phyloP scores from a whole-genome alignment of 257 asterid species.

The Solanum piurae region DNA sequence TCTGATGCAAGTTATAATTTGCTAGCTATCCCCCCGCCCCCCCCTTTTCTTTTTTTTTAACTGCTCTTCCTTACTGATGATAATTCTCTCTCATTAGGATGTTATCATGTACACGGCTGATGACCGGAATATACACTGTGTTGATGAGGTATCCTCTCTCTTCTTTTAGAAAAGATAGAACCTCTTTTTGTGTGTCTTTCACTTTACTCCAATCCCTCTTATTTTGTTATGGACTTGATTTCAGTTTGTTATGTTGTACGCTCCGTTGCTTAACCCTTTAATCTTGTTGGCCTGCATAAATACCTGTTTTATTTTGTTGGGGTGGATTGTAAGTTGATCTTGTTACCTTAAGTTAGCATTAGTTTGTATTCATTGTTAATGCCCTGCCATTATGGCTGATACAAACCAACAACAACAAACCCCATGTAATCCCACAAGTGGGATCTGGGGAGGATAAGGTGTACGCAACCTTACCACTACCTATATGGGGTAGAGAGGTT shows the following conservation, averaged over 20 bases:
- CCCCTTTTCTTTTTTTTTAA: accelerated
- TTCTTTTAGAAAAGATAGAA: neutral
- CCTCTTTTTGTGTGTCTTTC: slow-evolving; percentile 1
- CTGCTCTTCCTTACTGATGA: slow-evolving; percentile 5
- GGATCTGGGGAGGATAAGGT: neutral
- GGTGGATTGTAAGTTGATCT: neutral
- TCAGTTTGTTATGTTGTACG: neutral
- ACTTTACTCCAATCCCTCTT: neutral
- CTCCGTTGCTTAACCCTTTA: neutral
- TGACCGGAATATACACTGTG: slow-evolving; percentile 58
- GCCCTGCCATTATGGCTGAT: neutral
- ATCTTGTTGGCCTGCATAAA: neutral
- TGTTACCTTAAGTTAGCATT: neutral
- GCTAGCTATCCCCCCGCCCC: too few species aligned
- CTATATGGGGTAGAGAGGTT: neutral
- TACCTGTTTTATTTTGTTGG: neutral
- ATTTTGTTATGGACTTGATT: neutral
- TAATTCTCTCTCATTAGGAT: slow-evolving; percentile 43
- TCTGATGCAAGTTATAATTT: neutral
- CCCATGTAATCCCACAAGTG: neutral
- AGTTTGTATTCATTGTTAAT: neutral
- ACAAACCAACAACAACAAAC: neutral
- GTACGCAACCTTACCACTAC: neutral
- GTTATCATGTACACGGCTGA: slow-evolving; percentile 83
- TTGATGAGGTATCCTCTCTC: slow-evolving; percentile 52